These are phyloP conservation scores for Naganishia kalamii DNA, from an alignment of 768 basidiomycete genomes.

Conservation along the genomic window DNA sequence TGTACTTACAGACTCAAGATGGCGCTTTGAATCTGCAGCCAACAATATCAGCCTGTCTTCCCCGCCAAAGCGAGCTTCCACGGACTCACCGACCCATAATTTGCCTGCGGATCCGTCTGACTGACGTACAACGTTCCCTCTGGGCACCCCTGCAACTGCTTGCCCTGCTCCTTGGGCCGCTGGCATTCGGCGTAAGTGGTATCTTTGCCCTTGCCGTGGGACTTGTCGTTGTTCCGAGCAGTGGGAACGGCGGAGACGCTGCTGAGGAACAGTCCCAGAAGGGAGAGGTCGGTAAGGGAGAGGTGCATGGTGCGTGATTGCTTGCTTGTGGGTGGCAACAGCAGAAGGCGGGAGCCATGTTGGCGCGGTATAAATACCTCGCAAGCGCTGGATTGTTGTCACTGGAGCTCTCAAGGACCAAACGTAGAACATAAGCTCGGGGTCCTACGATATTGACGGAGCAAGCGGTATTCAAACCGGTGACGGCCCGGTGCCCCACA, in stretches of 20 bases:
- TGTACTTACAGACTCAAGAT: conserved; percentile 54
- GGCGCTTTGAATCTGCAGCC: conserved; percentile 52
- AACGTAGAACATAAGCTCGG: too few species aligned
- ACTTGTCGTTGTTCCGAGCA: background rate
- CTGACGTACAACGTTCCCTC: conserved; percentile 59
- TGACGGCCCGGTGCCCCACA: conserved; percentile 14
- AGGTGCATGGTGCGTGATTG: background rate
- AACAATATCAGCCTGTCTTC: conserved; percentile 27
- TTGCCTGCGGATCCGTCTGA: conserved; percentile 49
- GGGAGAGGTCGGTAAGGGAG: background rate
- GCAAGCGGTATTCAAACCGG: background rate
- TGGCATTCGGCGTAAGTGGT: conserved; percentile 22
- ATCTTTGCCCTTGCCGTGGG: background rate
- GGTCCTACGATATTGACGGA: background rate
- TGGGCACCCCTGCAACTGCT: conserved; percentile 55
- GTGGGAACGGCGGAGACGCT: background rate
- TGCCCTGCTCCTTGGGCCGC: conserved; percentile 19
- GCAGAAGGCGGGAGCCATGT: background rate
- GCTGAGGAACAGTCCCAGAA: background rate
- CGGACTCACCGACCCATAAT: conserved; percentile 20
- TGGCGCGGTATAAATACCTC: background rate
- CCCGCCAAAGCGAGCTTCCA: conserved; percentile 41
- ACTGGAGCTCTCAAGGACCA: background rate
- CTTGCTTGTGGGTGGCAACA: background rate
- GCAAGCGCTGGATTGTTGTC: background rate